Percentiles rank a stretch among this genome's conserved stretches.
Evolutionary conservation across 2,329 filamentous ascomycete genomes (phyloP).

Genomic region (Colletotrichum cuscutae): DNA sequence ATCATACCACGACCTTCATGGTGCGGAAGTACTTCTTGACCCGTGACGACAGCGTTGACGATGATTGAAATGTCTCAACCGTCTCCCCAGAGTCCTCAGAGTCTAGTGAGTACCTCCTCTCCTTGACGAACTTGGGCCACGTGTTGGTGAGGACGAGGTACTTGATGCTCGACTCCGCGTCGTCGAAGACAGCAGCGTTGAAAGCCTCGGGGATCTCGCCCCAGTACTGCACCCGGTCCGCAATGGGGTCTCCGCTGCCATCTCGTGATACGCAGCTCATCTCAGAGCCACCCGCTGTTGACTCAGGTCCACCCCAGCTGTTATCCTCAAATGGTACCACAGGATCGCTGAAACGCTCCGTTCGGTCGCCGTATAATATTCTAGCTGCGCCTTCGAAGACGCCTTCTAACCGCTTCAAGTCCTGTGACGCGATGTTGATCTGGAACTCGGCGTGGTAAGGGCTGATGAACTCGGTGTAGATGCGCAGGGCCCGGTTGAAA

Average conservation of each 20-base stretch:
- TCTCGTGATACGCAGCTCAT: neutral
- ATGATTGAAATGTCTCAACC: conserved; percentile 17
- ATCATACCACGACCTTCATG: neutral
- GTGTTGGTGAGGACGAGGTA: conserved; percentile 55
- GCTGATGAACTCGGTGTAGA: conserved; percentile 72
- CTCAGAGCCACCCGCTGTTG: conserved; percentile 1
- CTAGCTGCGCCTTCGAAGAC: conserved; percentile 67
- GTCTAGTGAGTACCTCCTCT: conserved; percentile 30
- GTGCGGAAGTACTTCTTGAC: conserved; percentile 25
- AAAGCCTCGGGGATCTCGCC: conserved; percentile 54
- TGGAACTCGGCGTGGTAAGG: conserved; percentile 72
- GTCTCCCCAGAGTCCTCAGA: conserved; percentile 31
- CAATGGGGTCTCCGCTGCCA: neutral
- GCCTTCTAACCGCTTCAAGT: conserved; percentile 63
- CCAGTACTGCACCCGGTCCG: conserved; percentile 22
- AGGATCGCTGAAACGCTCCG: conserved; percentile 47
- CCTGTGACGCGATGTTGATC: conserved; percentile 70
- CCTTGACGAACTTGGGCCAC: conserved; percentile 43
- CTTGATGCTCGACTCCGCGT: conserved; percentile 64
- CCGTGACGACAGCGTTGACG: conserved; percentile 11
- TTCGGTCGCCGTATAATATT: conserved; percentile 52
- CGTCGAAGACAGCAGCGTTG: conserved; percentile 60
- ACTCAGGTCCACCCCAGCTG: neutral
- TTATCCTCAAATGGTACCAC: conserved; percentile 54
- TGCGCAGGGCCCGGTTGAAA: conserved; percentile 68